Conservation (phyloP, 306 rosid species). For the Adenanthera pavonina region DNA sequence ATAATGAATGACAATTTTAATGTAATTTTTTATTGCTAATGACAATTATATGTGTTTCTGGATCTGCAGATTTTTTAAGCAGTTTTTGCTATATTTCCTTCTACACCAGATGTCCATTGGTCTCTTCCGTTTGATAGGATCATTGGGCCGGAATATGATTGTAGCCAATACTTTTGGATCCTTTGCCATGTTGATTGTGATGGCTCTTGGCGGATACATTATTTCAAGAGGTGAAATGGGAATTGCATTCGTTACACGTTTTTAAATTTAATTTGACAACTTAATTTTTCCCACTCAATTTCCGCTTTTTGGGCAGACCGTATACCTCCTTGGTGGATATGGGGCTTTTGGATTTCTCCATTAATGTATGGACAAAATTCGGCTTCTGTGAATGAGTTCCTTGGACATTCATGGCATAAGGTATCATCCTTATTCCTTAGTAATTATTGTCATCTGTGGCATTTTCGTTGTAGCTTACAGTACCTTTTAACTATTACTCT, state of each 20-base stretch:
- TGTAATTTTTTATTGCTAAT: background rate
- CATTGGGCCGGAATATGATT: slow-evolving; percentile 96
- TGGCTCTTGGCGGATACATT: slow-evolving; percentile 96
- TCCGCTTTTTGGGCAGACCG: slow-evolving; percentile 60
- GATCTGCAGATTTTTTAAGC: slow-evolving; percentile 80
- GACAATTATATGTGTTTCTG: slow-evolving; percentile 5
- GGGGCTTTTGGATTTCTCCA: slow-evolving; percentile 99
- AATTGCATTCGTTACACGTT: slow-evolving; percentile 34
- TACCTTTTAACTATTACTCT: slow-evolving; percentile 2
- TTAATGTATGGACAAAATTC: slow-evolving; percentile 97
- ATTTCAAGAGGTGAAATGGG: slow-evolving; percentile 75
- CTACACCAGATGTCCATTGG: slow-evolving; percentile 98
- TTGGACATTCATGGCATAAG: slow-evolving; percentile 96
- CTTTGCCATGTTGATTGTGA: slow-evolving; percentile 97
- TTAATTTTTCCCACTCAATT: slow-evolving; percentile 31
- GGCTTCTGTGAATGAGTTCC: slow-evolving; percentile 95
- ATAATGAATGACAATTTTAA: slow-evolving; percentile 38
- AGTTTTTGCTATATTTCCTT: slow-evolving; percentile 79
- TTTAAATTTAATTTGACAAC: slow-evolving; percentile 25
- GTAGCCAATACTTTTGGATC: slow-evolving; percentile 98
- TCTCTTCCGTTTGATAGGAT: slow-evolving; percentile 96
- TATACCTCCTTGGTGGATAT: slow-evolving; percentile 95
- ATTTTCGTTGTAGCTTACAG: slow-evolving; percentile 2
- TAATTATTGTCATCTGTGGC: slow-evolving; percentile 14
- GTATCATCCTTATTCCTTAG: slow-evolving; percentile 43